phyloP scores from a whole-genome alignment of 306 rosid genomes.

The Begonia masoniana region DNA sequence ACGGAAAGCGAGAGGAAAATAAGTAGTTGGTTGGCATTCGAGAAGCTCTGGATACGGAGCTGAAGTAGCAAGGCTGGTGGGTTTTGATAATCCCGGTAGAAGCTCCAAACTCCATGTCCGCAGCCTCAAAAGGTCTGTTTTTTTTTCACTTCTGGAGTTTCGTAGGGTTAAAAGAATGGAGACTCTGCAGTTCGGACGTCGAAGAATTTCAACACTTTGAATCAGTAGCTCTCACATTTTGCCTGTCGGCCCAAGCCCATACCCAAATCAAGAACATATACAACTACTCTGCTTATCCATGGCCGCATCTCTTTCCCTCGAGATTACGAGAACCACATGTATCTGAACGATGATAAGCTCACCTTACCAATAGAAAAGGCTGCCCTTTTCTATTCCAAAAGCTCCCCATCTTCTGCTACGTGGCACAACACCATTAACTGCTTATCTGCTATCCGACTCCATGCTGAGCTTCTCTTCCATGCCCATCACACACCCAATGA shows the following conservation, averaged over 20 bases:
- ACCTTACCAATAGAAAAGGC: neutral
- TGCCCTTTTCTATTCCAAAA: neutral
- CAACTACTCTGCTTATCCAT: neutral
- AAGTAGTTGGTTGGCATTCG: neutral
- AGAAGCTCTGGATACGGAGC: neutral
- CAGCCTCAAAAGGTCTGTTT: neutral
- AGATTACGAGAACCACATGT: neutral
- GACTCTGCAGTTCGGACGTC: neutral
- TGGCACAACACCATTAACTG: slow-evolving; percentile 21
- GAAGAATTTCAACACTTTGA: no score
- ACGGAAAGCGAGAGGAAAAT: neutral
- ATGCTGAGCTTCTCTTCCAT: neutral
- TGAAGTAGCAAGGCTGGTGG: neutral
- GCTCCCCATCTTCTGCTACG: slow-evolving; percentile 26
- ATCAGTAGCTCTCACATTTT: no score
- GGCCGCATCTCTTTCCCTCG: neutral
- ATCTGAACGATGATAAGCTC: neutral
- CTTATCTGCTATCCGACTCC: slow-evolving; percentile 41
- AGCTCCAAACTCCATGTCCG: slow-evolving; percentile 17
- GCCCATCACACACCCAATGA: neutral
- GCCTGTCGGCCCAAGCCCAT: no score
- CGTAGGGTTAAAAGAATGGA: neutral
- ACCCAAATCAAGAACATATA: no score
- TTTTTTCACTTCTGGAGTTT: no score
- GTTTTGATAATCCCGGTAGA: slow-evolving; percentile 7